Evolutionary conservation across 345 rosid genomes (phyloP).

Genomic region (Syzygium aqueum): DNA sequence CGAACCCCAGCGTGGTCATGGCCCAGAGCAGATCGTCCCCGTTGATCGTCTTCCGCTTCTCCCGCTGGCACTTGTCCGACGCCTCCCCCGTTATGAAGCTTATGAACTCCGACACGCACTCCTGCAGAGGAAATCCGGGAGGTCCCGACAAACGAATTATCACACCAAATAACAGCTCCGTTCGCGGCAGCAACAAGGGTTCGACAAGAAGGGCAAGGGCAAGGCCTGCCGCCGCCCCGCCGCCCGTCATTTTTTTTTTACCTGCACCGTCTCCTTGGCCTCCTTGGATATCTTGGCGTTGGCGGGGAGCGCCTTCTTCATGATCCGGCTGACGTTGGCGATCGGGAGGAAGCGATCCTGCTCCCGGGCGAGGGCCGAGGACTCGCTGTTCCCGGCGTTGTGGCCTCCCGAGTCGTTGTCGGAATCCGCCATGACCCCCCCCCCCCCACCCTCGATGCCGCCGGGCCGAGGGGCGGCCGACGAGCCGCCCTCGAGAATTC

Average conservation of each 20-base stretch:
- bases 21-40: constrained; percentile 62
- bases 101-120: constrained; percentile 60
- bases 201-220: no score
- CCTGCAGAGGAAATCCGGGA: constrained; percentile 5
- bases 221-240: not conserved
- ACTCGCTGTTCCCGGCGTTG: constrained; percentile 13
- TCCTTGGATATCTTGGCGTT: constrained; percentile 60
- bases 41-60: constrained; percentile 67
- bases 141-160: not conserved
- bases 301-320: constrained; percentile 52
- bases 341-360: constrained; percentile 50
- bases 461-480: no score
- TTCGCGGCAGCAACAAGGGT: no score
- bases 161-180: not conserved
- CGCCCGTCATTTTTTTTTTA: not conserved
- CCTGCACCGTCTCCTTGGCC: constrained; percentile 48
- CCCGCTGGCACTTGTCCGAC: constrained; percentile 51
- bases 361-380: constrained; percentile 17
- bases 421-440: constrained; percentile 36
- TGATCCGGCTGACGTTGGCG: constrained; percentile 53
- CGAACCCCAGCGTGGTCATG: constrained; percentile 55
- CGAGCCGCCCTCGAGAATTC: not conserved
- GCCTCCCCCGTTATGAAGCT: constrained; percentile 60
- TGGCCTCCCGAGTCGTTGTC: constrained; percentile 44
- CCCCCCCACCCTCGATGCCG: not conserved